These are phyloP conservation scores for Solanum bulbocastanum DNA, from an alignment of 257 asterid species.

Conservation along the genomic window DNA sequence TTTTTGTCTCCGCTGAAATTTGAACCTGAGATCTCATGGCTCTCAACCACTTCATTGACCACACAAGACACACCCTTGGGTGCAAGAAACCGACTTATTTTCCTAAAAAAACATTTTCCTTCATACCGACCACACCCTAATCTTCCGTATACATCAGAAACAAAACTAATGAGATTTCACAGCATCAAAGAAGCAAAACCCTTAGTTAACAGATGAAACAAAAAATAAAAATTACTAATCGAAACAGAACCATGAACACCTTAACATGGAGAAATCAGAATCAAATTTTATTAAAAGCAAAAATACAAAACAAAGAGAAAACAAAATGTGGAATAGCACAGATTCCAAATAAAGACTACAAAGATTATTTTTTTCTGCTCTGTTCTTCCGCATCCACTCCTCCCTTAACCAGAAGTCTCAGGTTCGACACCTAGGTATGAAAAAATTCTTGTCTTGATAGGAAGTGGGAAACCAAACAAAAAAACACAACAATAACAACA, in stretches of 20 bases:
- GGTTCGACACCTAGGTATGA: neutral
- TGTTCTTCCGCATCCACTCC: neutral
- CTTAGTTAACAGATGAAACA: neutral
- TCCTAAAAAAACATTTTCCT: neutral
- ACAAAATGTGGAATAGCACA: neutral
- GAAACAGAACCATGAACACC: neutral
- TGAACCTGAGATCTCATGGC: neutral
- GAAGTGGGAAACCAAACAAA: neutral
- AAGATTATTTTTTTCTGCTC: neutral
- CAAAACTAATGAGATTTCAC: neutral
- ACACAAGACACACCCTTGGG: neutral
- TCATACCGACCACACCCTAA: neutral
- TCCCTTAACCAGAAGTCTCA: neutral
- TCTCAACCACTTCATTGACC: neutral
- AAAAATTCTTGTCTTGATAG: neutral
- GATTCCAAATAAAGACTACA: neutral
- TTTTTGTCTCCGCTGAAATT: neutral
- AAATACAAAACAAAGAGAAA: neutral
- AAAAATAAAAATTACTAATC: neutral
- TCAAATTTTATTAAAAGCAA: neutral
- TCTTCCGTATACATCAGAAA: neutral
- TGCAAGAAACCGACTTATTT: neutral
- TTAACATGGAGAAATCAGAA: neutral
- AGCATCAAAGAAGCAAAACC: conserved; percentile 1
- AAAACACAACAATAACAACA: neutral